Percentiles rank a stretch among this genome's conserved stretches.
phyloP scores from a whole-genome alignment of 768 basidiomycete genomes.

The Boletus reticulatus region DNA sequence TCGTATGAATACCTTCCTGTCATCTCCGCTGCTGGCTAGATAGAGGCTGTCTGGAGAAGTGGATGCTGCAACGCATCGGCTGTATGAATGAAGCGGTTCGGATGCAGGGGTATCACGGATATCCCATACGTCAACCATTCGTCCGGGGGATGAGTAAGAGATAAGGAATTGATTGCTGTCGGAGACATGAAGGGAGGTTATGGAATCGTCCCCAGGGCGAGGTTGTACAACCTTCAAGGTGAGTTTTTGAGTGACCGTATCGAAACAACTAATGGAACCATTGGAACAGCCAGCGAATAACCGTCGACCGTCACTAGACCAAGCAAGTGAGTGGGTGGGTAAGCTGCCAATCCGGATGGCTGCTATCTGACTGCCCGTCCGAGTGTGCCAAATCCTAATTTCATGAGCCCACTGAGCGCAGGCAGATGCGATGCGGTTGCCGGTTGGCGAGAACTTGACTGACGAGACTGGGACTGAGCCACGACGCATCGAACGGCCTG shows the following conservation, averaged over 20 bases:
- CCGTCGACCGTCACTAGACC: conserved; percentile 14
- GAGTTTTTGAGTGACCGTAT: background rate
- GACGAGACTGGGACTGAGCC: background rate
- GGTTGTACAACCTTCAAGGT: background rate
- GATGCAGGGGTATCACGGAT: background rate
- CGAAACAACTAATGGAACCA: conserved; percentile 12
- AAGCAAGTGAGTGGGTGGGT: conserved; percentile 9
- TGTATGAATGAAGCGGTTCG: background rate
- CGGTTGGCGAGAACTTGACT: conserved; percentile 17
- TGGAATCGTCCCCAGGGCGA: background rate
- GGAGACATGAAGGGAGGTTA: conserved; percentile 6
- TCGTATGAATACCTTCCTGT: background rate
- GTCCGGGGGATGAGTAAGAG: conserved; percentile 7
- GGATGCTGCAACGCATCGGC: background rate
- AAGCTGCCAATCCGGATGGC: background rate
- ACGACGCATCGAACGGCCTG: background rate
- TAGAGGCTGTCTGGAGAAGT: conserved; percentile 4
- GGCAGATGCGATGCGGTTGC: conserved; percentile 5
- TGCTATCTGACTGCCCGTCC: conserved; percentile 3
- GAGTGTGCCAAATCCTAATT: conserved; percentile 12
- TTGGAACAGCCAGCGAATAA: conserved; percentile 11
- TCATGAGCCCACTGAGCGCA: background rate
- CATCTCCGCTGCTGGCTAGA: background rate
- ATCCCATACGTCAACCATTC: conserved; percentile 15
- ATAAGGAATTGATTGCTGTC: conserved; percentile 4